phyloP scores from a whole-genome alignment of 140 eudicot species.

The Flaveria floridana region DNA sequence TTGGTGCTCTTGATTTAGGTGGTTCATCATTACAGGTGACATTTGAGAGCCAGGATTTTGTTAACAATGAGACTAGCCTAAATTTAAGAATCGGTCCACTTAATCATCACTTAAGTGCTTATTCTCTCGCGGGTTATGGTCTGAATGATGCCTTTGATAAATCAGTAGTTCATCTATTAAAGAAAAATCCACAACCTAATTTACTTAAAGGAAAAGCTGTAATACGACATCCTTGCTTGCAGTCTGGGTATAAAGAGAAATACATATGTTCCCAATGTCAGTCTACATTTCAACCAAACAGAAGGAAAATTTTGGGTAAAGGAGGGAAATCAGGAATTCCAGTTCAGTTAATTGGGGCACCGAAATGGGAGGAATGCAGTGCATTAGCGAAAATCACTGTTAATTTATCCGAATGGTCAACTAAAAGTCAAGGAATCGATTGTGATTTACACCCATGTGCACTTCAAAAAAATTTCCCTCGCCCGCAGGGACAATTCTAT shows the following conservation, averaged over 20 bases:
- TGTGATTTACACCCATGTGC: conserved; percentile 95
- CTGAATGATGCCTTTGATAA: conserved; percentile 96
- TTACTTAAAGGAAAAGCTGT: conserved; percentile 58
- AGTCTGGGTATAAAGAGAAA: conserved; percentile 73
- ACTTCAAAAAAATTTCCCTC: conserved; percentile 63
- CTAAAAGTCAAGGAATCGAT: conserved; percentile 58
- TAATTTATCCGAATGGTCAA: conserved; percentile 88
- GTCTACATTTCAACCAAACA: conserved; percentile 44
- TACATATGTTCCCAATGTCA: conserved; percentile 72
- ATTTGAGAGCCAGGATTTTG: conserved; percentile 61
- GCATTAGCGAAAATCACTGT: conserved; percentile 76
- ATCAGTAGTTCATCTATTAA: conserved; percentile 78
- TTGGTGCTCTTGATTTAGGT: conserved; percentile 98
- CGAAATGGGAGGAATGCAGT: conserved; percentile 86
- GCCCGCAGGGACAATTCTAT: conserved; percentile 77
- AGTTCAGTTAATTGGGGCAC: conserved; percentile 68
- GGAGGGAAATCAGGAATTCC: conserved; percentile 56
- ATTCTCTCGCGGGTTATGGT: conserved; percentile 91
- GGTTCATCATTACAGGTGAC: conserved; percentile 96
- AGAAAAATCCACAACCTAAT: conserved; percentile 44
- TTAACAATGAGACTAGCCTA: conserved; percentile 61
- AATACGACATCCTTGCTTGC: conserved; percentile 80
- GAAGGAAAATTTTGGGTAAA: conserved; percentile 38
- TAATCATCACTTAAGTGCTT: conserved; percentile 86
- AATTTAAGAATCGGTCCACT: conserved; percentile 79